These are phyloP conservation scores for Cydonia oblonga DNA, from an alignment of 331 rosid species.

Conservation along the genomic window DNA sequence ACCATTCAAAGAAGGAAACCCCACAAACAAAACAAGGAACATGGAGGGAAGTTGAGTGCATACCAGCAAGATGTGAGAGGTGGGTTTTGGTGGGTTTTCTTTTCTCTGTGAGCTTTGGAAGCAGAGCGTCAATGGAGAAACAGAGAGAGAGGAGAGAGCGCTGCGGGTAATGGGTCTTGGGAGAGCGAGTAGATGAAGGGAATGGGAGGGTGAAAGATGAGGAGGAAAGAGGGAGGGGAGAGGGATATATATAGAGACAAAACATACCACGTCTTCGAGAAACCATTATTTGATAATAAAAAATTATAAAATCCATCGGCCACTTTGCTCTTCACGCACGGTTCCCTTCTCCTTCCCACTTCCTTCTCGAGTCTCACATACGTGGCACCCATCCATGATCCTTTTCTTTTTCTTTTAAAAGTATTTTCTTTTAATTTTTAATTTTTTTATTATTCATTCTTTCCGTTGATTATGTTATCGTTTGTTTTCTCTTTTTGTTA, in stretches of 20 bases:
- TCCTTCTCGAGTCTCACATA: not conserved
- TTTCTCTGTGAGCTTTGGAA: not conserved
- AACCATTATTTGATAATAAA: not conserved
- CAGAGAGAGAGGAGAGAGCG: not conserved
- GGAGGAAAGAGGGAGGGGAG: not conserved
- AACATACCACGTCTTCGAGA: not conserved
- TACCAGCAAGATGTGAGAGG: conserved; percentile 11
- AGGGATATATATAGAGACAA: conserved; percentile 4
- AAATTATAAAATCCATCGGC: not conserved
- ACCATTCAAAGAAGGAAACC: not conserved
- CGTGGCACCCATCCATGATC: not conserved
- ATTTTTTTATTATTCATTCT: not conserved
- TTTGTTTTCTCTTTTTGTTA: not conserved
- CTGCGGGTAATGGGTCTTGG: too few species aligned
- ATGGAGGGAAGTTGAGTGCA: not conserved
- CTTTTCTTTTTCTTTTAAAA: too few species aligned
- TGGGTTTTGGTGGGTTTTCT: not conserved
- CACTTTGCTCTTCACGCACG: conserved; percentile 2
- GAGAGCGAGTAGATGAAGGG: not conserved
- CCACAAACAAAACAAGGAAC: not conserved
- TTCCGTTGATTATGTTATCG: not conserved
- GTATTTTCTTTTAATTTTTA: not conserved
- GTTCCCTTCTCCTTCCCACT: not conserved
- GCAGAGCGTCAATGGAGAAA: conserved; percentile 11
- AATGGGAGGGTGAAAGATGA: not conserved